Evolutionary conservation across 2,329 filamentous ascomycete species (phyloP), one percentile per base, ranked within the genome.

Genomic region (Ambrosiella beaveri): DNA sequence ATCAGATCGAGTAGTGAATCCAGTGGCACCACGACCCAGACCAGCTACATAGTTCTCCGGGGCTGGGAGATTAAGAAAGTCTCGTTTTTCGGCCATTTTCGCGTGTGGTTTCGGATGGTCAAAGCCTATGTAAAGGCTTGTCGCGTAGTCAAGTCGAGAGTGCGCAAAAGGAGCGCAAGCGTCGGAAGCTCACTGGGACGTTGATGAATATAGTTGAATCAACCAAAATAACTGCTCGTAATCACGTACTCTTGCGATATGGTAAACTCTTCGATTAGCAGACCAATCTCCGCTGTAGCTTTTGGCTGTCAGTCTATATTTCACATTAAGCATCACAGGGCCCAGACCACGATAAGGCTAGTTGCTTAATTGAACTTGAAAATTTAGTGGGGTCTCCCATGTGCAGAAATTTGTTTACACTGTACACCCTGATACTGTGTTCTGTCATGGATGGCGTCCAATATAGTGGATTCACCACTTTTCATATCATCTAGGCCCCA

Each of bases 1-100:
- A 78, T 98, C 93, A 59, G 91, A 97, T 66, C 94, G 83, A 45
- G 93, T 98, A 13, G 93, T 97, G 74, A 98, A 98, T 61, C 94
- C 93, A 7, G 93, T 98, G 19, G 94, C 94, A 73, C 93, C 93
- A 77, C 94, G 86, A 72, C 93, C 93, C 62, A 98, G 83, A 79
- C 93, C 93, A 63, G 93, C 93, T 63, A 98, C 91, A 67, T 91
- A 91, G 70, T 90, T 91, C 65, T 89, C 86, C 11, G 86, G 86
- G 58, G 86, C 85, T 62, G 85, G 84, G 71, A 95, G 89, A 71
- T 79, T 90, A 61, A 97, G 72, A 67, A 97, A 97, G 71, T 96
- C 89, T 67, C 80, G 78, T 74, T 88, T 85, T 65, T 70, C 72
- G 54, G 77, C 71, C 77, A 79, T 80, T n/a, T 62, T 71, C 61